Percentiles rank a stretch among this genome's conserved stretches.
phyloP scores from a whole-genome alignment of 129 eudicot genomes.

The Flaveria ramosissima region DNA sequence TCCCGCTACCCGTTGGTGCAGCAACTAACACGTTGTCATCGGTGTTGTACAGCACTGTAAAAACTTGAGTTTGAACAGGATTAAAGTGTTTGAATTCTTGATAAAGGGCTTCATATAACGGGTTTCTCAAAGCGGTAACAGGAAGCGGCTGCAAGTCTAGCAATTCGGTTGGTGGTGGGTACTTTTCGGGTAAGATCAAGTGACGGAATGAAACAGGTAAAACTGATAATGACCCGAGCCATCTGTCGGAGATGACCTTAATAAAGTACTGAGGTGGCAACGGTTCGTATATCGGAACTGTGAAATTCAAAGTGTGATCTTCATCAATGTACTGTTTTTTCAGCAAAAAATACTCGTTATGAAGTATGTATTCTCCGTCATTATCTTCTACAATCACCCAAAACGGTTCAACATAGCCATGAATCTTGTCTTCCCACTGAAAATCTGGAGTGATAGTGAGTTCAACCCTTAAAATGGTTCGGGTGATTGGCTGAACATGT shows the following conservation, averaged over 20 bases:
- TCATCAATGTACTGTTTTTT: constrained; percentile 89
- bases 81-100: constrained; percentile 88
- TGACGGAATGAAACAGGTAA: constrained; percentile 91
- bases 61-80: constrained; percentile 96
- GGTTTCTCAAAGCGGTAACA: constrained; percentile 86
- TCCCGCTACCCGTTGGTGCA: constrained; percentile 97
- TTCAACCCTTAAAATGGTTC: constrained; percentile 75
- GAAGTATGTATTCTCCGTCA: constrained; percentile 87
- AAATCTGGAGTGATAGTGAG: constrained; percentile 89
- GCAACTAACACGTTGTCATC: constrained; percentile 96
- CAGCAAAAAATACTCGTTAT: constrained; percentile 86
- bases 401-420: constrained; percentile 94
- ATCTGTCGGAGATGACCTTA: constrained; percentile 81
- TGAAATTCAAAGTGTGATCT: constrained; percentile 79
- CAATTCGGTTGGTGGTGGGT: constrained; percentile 95
- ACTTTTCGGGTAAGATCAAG: constrained; percentile 82
- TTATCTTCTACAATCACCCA: constrained; percentile 97
- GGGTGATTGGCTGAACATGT: constrained; percentile 97
- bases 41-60: constrained; percentile 79
- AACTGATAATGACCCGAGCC: constrained; percentile 91
- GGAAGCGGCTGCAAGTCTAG: constrained; percentile 94
- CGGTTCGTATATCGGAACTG: constrained; percentile 88
- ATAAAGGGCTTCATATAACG: constrained; percentile 80
- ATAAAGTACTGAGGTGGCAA: constrained; percentile 94
- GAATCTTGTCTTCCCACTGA: constrained; percentile 90